Base-by-base conservation (phyloP, 495 filamentous ascomycete genomes). In the Tuber microsphaerosporum region DNA sequence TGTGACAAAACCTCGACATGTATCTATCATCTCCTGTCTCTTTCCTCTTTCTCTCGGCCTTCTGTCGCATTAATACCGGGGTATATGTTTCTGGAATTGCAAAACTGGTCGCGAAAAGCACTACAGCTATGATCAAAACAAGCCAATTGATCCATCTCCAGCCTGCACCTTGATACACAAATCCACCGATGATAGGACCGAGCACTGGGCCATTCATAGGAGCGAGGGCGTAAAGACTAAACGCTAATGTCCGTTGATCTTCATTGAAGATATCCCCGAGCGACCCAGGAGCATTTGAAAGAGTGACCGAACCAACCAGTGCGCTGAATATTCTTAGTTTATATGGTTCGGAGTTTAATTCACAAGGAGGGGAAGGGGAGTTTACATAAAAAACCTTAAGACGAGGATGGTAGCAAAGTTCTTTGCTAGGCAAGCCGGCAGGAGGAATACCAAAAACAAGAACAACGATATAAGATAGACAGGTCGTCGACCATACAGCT, bases 131-230 rank as follows among this genome's bases (percentile, higher is more conserved):
- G 43, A 94, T 93, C 72, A 96, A 83, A 19, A 91, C 89, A 26
- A 97, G 84, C 93, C 93, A 97, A 82, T 91, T 92, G n/a, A 89
- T 91, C 92, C 92, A 96, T 43, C 92, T 84, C 93, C 93, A 97
- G 19, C 93, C 92, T 34, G 93, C 86, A 79, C 91, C 90, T 84
- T 93, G 87, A 75, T 85, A 91, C 4, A 92, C 88, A 78, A 94
- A 93, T 0, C 93, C 93, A 42, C 92, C 93, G 73, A 94, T 89
- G 26, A 84, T 48, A 16, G 83, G 79, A 0, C 87, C 88, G 4
- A 85, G 85, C 6, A 88, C 89, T 37, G 91, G 90, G n/a, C 92
- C 93, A 76, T 94, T 94, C 79, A 94, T 86, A 6, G 93, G 93
- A 1, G 92, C 93, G 70, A 94, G 89, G 75, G 85, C 88, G 89